Conservation (phyloP, 2,329 filamentous ascomycete species). For the Fusarium tupiense region DNA sequence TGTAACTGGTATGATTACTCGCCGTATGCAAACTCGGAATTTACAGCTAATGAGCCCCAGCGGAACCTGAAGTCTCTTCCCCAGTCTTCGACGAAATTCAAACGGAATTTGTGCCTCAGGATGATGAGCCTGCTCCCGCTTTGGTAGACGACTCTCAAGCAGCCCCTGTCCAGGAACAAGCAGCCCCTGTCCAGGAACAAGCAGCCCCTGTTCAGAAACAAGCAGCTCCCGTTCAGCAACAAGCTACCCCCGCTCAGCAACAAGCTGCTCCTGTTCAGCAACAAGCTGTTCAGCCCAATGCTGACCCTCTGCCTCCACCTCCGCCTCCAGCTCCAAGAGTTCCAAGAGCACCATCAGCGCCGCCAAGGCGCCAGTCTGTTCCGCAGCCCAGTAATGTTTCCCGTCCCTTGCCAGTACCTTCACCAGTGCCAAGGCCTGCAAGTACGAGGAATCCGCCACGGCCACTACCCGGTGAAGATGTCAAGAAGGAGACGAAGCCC, state of each 20-base stretch:
- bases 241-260: too few relatives aligned
- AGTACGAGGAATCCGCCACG: background rate
- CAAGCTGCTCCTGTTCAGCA: background rate
- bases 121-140: background rate
- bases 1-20: background rate
- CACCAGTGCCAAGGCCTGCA: background rate
- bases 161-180: background rate
- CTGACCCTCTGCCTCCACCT: too few relatives aligned
- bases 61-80: background rate
- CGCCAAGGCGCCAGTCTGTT: background rate
- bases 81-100: background rate
- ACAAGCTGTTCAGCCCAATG: background rate
- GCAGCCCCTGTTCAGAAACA: background rate
- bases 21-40: background rate
- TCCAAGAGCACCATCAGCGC: background rate
- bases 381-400: background rate
- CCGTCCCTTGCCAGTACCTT: background rate
- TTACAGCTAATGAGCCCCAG: background rate
- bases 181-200: background rate
- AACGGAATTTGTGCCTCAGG: background rate
- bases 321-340: background rate
- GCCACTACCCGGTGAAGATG: background rate
- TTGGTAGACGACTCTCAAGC: background rate
- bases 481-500: background rate
- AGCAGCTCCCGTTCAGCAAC: too few relatives aligned